phyloP scores from a whole-genome alignment of 1,284 basidiomycete genomes.

The Ustilago trichophora region DNA sequence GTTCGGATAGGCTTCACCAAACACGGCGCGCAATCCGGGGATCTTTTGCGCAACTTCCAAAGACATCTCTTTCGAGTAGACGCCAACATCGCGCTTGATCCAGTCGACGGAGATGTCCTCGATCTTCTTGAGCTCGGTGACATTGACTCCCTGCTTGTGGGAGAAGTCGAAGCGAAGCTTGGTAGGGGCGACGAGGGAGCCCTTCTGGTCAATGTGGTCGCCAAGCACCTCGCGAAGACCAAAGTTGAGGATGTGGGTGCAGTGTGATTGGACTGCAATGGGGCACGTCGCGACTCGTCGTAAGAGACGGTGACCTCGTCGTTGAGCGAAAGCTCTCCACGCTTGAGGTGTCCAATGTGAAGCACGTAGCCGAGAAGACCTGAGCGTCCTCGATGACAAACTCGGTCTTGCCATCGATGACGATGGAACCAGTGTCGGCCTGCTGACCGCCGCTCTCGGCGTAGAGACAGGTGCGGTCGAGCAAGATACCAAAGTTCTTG shows the following conservation, averaged over 20 bases:
- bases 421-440: slow-evolving; percentile 91
- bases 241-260: slow-evolving; percentile 96
- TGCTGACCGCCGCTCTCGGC: slow-evolving; percentile 98
- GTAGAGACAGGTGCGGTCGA: slow-evolving; percentile 97
- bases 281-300: slow-evolving; percentile 85
- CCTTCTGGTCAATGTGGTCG: slow-evolving; percentile 97
- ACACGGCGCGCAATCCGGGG: slow-evolving; percentile 91
- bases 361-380: slow-evolving; percentile 85
- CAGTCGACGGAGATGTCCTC: slow-evolving; percentile 85
- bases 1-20: slow-evolving; percentile 97
- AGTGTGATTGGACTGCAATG: slow-evolving; percentile 96
- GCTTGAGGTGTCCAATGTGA: slow-evolving; percentile 87
- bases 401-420: slow-evolving; percentile 88
- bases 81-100: slow-evolving; percentile 87
- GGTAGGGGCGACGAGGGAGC: slow-evolving; percentile 91
- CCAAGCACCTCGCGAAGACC: slow-evolving; percentile 90
- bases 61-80: slow-evolving; percentile 86
- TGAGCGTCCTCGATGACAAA: slow-evolving; percentile 95
- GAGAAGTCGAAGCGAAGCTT: slow-evolving; percentile 99
- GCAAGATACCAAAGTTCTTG: slow-evolving; percentile 81
- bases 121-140: slow-evolving; percentile 84
- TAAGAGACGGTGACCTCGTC: slow-evolving; percentile 78
- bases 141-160: slow-evolving; percentile 85
- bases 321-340: slow-evolving; percentile 75
- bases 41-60: slow-evolving; percentile 86